phyloP scores from a whole-genome alignment of 2,329 filamentous ascomycete species.

The Metarhizium sp. region DNA sequence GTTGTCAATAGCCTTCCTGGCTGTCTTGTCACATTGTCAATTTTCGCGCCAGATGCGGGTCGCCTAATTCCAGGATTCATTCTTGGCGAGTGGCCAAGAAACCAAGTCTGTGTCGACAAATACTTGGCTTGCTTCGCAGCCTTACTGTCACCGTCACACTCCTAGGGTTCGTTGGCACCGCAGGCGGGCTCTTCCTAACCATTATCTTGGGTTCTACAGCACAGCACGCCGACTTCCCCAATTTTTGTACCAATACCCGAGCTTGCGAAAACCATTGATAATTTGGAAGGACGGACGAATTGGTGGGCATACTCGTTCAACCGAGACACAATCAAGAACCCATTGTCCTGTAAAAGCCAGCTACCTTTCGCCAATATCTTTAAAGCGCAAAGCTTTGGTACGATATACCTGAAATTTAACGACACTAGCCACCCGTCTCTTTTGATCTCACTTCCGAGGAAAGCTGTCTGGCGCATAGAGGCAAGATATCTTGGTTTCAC shows the following conservation, averaged over 20 bases:
- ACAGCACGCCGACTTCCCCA: neutral
- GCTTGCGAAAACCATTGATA: neutral
- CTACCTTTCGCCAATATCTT: neutral
- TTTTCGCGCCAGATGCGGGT: neutral
- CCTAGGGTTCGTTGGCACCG: neutral
- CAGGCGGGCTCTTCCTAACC: neutral
- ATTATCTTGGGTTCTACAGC: neutral
- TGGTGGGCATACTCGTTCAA: neutral
- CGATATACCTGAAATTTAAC: neutral
- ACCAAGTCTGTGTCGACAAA: neutral
- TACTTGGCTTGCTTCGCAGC: neutral
- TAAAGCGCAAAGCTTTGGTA: neutral
- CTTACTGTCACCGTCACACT: neutral
- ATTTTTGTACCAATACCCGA: neutral
- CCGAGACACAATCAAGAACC: neutral
- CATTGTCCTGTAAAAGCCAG: neutral
- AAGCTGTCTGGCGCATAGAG: too few relatives aligned
- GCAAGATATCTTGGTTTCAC: neutral
- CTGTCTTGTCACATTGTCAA: neutral
- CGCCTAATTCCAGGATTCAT: neutral
- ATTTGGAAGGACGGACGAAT: neutral
- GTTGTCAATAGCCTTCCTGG: neutral
- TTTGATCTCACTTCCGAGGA: neutral
- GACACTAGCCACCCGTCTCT: neutral
- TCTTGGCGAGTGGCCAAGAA: constrained; percentile 2